These are phyloP conservation scores for Dissophora ornata DNA, from an alignment of 192 early-diverging fungal genomes.

Conservation along the genomic window DNA sequence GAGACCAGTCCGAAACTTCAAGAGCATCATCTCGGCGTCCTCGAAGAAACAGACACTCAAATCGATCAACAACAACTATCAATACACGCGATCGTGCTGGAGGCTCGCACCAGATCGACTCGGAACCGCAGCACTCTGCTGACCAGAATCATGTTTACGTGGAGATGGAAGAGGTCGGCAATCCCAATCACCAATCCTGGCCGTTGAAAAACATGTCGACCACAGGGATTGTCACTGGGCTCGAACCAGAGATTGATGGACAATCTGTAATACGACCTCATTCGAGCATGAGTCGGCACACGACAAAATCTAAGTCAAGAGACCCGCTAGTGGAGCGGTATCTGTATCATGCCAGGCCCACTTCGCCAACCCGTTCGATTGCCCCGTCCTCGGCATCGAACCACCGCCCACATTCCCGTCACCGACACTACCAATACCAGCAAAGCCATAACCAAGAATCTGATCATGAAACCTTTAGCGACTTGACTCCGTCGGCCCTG, in stretches of 20 bases:
- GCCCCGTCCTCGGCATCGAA: conserved; percentile 20
- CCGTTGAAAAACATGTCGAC: conserved; percentile 23
- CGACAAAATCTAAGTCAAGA: not conserved
- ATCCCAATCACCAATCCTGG: conserved; percentile 28
- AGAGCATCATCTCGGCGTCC: conserved; percentile 6
- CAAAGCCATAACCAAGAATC: not conserved
- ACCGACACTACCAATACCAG: conserved; percentile 9
- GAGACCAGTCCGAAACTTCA: conserved; percentile 10
- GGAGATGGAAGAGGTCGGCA: conserved; percentile 28
- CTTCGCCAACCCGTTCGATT: conserved; percentile 16
- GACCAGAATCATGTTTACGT: not conserved
- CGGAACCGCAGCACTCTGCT: conserved; percentile 3
- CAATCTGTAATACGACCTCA: conserved; percentile 8
- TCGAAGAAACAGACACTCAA: not conserved
- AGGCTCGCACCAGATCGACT: conserved; percentile 12
- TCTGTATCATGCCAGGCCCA: conserved; percentile 14
- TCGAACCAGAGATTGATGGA: conserved; percentile 19
- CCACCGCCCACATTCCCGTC: conserved; percentile 16
- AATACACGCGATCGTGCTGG: not conserved
- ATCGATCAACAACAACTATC: conserved; percentile 8
- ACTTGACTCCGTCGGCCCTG: conserved; percentile 10
- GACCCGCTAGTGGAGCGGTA: conserved; percentile 34
- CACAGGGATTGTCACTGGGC: conserved; percentile 32
- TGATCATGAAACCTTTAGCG: conserved; percentile 8
- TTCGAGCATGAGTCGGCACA: conserved; percentile 34